Evolutionary conservation across 2,329 filamentous ascomycete genomes (phyloP), one percentile per base, ranked within the genome.

Genomic region (Monilinia fructicola): DNA sequence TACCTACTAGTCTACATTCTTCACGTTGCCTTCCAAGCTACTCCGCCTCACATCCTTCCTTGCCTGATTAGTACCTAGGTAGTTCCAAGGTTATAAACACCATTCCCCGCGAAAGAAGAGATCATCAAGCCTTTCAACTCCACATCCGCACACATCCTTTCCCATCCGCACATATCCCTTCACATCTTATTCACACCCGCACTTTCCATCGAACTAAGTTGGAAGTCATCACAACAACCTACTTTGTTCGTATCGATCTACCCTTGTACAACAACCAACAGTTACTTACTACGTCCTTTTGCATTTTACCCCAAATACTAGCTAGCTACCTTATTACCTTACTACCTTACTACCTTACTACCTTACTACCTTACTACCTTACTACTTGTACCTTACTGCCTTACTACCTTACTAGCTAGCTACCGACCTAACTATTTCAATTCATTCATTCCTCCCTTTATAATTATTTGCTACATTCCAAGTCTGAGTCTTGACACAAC

Each of bases 21-120:
- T 60, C 44, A 21, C 23, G 2, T 60, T 50, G 31, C 38, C 5
- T 50, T 50, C 44, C 58, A 60, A 38, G 58, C 44, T 38, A 35
- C 58, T 60, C 28, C 44, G 42, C 42, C 58, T 50, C 58, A 26
- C 6, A 50, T 50, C 58, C 44, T 60, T 44, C 6, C 12, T 35
- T 40, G 38, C 11, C 14, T 40, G 10, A 40, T 11, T 40, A 40
- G 38, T 14, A 12, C 38, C n/a, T n/a, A n/a, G n/a, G n/a, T n/a
- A n/a, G n/a, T 40, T 40, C 12, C 38, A 40, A 40, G 11, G 11
- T 11, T 35, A 38, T 38, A 48, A 50, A 60, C 58, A 18, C 5
- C 58, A 60, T 60, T 60, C 58, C 58, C 58, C 58, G 28, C 56
- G 21, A 60, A 35, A 35, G 31, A 35, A 35, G 31, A 35, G 42